Conservation (phyloP, 1,139 yeast genomes). For the Debaryomycetaceae sp. region DNA sequence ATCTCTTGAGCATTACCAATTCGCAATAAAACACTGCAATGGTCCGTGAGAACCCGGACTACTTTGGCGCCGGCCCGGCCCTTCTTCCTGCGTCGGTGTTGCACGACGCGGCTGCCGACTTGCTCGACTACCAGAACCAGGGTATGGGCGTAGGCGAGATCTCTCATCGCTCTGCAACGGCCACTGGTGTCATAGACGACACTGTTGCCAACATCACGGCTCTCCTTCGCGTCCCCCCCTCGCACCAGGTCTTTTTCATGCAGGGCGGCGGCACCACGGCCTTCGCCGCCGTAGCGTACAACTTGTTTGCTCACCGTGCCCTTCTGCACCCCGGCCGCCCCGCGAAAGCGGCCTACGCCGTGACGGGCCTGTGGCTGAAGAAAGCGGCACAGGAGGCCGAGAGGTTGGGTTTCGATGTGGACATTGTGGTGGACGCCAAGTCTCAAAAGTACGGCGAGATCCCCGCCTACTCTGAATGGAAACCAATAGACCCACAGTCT, state of each 20-base stretch:
- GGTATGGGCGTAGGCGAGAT: constrained; percentile 92
- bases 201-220: constrained; percentile 58
- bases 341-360: constrained; percentile 78
- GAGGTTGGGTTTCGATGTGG: constrained; percentile 71
- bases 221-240: constrained; percentile 69
- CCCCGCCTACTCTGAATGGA: constrained; percentile 62
- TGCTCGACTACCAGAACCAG: constrained; percentile 53
- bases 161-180: constrained; percentile 86
- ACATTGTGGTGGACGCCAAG: constrained; percentile 59
- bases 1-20: too few relatives aligned
- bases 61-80: constrained; percentile 98
- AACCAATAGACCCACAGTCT: constrained; percentile 28
- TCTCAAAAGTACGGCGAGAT: constrained; percentile 54
- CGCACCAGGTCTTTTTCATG: constrained; percentile 86
- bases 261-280: constrained; percentile 99
- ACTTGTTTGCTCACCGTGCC: constrained; percentile 66
- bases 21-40: too few relatives aligned
- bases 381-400: constrained; percentile 80
- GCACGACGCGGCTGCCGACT: constrained; percentile 78
- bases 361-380: constrained; percentile 90
- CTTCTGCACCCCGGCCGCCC: constrained; percentile 48
- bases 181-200: constrained; percentile 62
- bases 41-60: constrained; percentile 63
- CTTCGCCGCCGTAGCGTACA: constrained; percentile 78
- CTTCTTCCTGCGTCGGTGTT: constrained; percentile 73